Conservation (phyloP, 176 grass and related monocot species). For the Oryza brachyantha region DNA sequence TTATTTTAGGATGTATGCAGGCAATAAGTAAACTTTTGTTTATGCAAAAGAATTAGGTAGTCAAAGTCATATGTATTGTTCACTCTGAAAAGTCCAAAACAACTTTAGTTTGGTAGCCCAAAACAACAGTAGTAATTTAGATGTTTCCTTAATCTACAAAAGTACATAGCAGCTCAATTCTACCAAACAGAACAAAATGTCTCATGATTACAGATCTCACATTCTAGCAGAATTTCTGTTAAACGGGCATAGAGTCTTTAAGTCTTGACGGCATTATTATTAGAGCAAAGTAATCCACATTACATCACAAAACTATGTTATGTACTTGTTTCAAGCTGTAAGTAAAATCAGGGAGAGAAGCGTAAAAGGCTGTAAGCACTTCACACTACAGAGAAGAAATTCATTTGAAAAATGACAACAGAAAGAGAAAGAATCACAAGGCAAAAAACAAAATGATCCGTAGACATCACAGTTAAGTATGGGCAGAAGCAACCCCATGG, state of each 20-base stretch:
- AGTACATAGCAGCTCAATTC: neutral
- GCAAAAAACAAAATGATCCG: neutral
- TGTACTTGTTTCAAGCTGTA: neutral
- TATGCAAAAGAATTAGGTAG: too few relatives aligned
- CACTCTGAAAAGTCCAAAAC: neutral
- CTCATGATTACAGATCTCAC: neutral
- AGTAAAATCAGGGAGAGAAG: slow-evolving; percentile 7
- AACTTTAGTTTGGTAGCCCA: neutral
- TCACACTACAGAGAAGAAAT: neutral
- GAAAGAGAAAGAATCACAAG: too few relatives aligned
- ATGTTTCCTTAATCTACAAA: slow-evolving; percentile 5
- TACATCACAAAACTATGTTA: neutral
- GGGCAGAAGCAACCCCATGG: neutral
- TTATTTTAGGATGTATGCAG: neutral
- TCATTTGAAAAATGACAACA: too few relatives aligned
- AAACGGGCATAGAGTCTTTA: too few relatives aligned
- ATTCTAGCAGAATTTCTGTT: neutral
- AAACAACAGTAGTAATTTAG: neutral
- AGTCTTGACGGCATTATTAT: neutral
- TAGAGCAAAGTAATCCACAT: neutral
- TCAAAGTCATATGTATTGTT: neutral
- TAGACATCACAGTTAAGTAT: neutral
- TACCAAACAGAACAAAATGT: neutral
- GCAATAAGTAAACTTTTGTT: too few relatives aligned
- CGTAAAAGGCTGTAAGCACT: neutral